Evolutionary conservation across 257 asterid genomes (phyloP).

Genomic region (Solanum pennellii): DNA sequence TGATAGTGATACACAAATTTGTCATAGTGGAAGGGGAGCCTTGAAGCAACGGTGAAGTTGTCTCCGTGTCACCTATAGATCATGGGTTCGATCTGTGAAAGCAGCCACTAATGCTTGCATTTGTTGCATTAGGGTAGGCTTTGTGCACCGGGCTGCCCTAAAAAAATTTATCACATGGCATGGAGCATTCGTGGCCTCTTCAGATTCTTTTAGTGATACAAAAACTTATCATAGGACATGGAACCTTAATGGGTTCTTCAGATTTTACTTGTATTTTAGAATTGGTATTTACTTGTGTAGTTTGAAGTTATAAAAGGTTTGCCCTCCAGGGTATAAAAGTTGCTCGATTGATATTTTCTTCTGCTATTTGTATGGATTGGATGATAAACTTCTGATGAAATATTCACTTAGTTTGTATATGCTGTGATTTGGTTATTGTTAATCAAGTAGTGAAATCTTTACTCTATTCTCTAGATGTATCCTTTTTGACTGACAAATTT

Average conservation of each 20-base stretch:
- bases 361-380: not conserved
- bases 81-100: not conserved
- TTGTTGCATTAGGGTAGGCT: not conserved
- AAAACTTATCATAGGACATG: not conserved
- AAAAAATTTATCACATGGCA: not conserved
- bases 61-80: not conserved
- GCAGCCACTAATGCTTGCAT: not conserved
- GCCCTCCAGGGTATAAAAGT: not conserved
- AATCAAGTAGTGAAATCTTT: not conserved
- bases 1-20: not conserved
- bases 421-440: not conserved
- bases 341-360: not conserved
- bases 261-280: not conserved
- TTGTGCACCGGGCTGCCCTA: not conserved
- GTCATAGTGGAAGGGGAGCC: not conserved
- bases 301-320: not conserved
- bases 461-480: not conserved
- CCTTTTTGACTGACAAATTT: not conserved
- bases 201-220: not conserved
- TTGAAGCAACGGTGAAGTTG: not conserved
- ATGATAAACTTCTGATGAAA: not conserved
- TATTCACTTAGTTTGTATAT: not conserved
- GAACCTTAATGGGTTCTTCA: not conserved
- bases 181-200: not conserved
- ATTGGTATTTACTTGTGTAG: not conserved